These are phyloP conservation scores for Murraya koenigii DNA, from an alignment of 345 rosid species.

Conservation along the genomic window DNA sequence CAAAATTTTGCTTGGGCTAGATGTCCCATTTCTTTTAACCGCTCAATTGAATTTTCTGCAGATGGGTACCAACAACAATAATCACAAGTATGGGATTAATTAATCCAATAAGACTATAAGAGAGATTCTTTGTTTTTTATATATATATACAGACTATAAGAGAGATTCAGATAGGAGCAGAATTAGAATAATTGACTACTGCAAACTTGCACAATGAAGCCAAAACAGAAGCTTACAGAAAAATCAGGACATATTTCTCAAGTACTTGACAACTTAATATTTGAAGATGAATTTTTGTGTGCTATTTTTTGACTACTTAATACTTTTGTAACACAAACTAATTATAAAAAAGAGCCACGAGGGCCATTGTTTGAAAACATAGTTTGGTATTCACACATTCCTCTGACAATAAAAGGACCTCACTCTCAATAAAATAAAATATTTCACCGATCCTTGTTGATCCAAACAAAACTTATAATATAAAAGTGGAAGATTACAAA, in stretches of 20 bases:
- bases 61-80: no score
- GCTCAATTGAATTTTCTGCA: not conserved
- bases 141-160: no score
- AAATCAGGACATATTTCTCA: not conserved
- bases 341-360: not conserved
- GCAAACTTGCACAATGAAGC: not conserved
- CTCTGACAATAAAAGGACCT: slow-evolving; percentile 15
- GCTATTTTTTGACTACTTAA: not conserved
- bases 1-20: not conserved
- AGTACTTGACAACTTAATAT: no score
- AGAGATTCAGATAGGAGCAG: not conserved
- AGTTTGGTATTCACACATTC: not conserved
- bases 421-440: not conserved
- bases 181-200: not conserved
- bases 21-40: not conserved
- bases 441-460: not conserved
- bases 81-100: not conserved
- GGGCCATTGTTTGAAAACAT: not conserved
- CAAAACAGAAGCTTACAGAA: not conserved
- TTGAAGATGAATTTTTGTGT: not conserved
- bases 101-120: no score
- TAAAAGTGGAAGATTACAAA: slow-evolving; percentile 20
- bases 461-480: slow-evolving; percentile 13
- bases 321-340: no score
- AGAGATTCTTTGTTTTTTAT: no score